Percentiles rank a stretch among this genome's conserved stretches.
phyloP scores from a whole-genome alignment of 495 filamentous ascomycete genomes.

The Melanomma pulvis-pyrius region DNA sequence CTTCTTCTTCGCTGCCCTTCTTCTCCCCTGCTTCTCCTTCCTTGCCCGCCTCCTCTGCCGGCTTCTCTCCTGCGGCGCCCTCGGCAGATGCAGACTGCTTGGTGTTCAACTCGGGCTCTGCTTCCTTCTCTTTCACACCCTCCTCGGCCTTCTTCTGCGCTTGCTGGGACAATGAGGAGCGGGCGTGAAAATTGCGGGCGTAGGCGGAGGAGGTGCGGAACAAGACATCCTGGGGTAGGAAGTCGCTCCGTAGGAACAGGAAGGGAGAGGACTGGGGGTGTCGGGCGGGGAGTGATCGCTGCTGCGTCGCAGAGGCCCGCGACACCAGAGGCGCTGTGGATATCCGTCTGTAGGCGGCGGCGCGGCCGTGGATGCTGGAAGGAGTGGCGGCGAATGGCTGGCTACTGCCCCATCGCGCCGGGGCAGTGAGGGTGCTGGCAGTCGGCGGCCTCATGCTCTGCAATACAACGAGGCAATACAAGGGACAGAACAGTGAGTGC shows the following conservation, averaged over 20 bases:
- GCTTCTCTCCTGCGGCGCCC: slow-evolving; percentile 44
- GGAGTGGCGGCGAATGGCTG: slow-evolving; percentile 29
- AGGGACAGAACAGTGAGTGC: not conserved
- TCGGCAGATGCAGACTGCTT: slow-evolving; percentile 43
- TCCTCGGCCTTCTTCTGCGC: slow-evolving; percentile 36
- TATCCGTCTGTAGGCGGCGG: slow-evolving; percentile 64
- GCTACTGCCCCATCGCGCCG: slow-evolving; percentile 35
- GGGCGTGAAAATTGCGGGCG: slow-evolving; percentile 36
- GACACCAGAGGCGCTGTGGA: slow-evolving; percentile 38
- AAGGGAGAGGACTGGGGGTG: slow-evolving; percentile 20
- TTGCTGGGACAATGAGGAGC: slow-evolving; percentile 33
- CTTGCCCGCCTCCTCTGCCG: slow-evolving; percentile 37
- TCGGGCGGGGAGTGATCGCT: slow-evolving; percentile 15
- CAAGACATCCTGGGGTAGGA: slow-evolving; percentile 43
- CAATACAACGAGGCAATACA: not conserved
- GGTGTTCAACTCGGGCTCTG: slow-evolving; percentile 42
- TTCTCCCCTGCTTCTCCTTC: slow-evolving; percentile 50
- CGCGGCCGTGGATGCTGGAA: slow-evolving; percentile 51
- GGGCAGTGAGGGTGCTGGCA: slow-evolving; percentile 28
- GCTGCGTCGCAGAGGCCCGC: slow-evolving; percentile 23
- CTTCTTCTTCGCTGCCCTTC: slow-evolving; percentile 45
- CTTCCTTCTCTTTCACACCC: slow-evolving; percentile 50
- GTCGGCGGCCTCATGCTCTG: slow-evolving; percentile 44
- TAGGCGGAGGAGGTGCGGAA: slow-evolving; percentile 30
- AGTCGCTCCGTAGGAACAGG: slow-evolving; percentile 34